These are phyloP conservation scores for Lolium rigidum DNA, from an alignment of 176 grass and related monocot genomes.

Conservation along the genomic window DNA sequence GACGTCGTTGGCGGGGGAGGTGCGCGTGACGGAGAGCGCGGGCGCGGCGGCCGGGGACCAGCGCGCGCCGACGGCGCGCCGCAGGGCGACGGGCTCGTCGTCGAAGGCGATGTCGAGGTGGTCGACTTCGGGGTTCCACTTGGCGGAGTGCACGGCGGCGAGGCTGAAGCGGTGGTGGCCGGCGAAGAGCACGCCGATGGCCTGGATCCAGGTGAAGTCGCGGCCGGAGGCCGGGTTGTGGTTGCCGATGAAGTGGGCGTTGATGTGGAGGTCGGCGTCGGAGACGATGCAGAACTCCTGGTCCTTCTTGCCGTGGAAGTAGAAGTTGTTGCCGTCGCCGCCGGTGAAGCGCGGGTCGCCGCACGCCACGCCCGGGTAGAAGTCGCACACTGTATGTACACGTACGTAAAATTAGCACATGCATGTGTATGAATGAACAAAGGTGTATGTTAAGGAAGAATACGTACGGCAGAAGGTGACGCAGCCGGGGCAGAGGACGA, in stretches of 20 bases:
- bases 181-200: slow-evolving; percentile 49
- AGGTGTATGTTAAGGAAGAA: too few species aligned
- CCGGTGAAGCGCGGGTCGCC: slow-evolving; percentile 71
- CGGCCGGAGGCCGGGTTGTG: slow-evolving; percentile 40
- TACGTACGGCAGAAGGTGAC: slow-evolving; percentile 62
- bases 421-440: too few species aligned
- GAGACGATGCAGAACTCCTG: slow-evolving; percentile 64
- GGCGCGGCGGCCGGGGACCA: slow-evolving; percentile 25
- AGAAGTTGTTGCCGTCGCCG: slow-evolving; percentile 68
- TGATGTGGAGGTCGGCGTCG: slow-evolving; percentile 49
- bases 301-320: slow-evolving; percentile 75
- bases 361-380: slow-evolving; percentile 55
- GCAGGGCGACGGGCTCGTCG: slow-evolving; percentile 23
- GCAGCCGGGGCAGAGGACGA: slow-evolving; percentile 63
- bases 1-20: neutral
- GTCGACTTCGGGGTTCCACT: slow-evolving; percentile 52
- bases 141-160: neutral
- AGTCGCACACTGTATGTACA: slow-evolving; percentile 42
- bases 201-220: slow-evolving; percentile 83
- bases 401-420: too few species aligned
- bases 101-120: slow-evolving; percentile 54
- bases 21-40: slow-evolving; percentile 25
- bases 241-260: slow-evolving; percentile 72
- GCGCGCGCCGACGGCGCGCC: neutral
- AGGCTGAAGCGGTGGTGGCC: slow-evolving; percentile 55